Percentiles rank a stretch among this genome's conserved stretches.
Evolutionary conservation across 495 filamentous ascomycete species (phyloP).

Genomic region (Lichenothelia convexa): DNA sequence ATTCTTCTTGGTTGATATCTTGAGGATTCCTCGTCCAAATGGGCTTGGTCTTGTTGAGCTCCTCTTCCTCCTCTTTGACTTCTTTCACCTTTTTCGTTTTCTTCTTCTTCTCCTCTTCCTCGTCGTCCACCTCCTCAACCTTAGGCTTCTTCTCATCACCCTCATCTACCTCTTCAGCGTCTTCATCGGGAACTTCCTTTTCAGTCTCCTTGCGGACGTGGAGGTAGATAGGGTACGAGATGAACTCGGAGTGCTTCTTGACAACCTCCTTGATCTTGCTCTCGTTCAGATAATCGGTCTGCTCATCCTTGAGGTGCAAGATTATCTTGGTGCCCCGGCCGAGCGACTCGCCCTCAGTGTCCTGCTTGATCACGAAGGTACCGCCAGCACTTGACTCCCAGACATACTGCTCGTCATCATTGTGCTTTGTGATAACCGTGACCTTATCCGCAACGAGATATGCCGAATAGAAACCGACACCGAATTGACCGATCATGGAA

Average conservation of each 20-base stretch:
- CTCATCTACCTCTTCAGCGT: constrained; percentile 55
- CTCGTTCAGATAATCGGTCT: constrained; percentile 95
- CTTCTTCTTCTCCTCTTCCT: constrained; percentile 71
- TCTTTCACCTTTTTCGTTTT: constrained; percentile 99
- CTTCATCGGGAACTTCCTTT: constrained; percentile 96
- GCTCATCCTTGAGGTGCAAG: constrained; percentile 98
- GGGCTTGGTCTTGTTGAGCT: constrained; percentile 99
- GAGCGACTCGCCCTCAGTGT: constrained; percentile 77
- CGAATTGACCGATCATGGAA: constrained; percentile 99
- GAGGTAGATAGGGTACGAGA: constrained; percentile 99
- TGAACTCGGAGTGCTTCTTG: constrained; percentile 99
- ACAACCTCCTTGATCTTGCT: constrained; percentile 99
- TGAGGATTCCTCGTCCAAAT: constrained; percentile 98
- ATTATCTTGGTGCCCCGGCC: constrained; percentile 95
- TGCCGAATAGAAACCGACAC: constrained; percentile 99
- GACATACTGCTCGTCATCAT: constrained; percentile 99
- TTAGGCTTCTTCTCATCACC: constrained; percentile 62
- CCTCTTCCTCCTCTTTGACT: constrained; percentile 94
- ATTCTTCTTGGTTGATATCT: constrained; percentile 94
- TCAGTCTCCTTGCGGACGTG: constrained; percentile 98
- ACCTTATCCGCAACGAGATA: constrained; percentile 97
- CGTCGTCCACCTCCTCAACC: constrained; percentile 70
- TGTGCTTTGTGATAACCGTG: constrained; percentile 91
- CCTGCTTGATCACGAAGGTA: constrained; percentile 83
- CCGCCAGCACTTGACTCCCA: constrained; percentile 97